Conservation (phyloP, 108 stramenopile genomes). For the Nannochloropsis gaditana region DNA sequence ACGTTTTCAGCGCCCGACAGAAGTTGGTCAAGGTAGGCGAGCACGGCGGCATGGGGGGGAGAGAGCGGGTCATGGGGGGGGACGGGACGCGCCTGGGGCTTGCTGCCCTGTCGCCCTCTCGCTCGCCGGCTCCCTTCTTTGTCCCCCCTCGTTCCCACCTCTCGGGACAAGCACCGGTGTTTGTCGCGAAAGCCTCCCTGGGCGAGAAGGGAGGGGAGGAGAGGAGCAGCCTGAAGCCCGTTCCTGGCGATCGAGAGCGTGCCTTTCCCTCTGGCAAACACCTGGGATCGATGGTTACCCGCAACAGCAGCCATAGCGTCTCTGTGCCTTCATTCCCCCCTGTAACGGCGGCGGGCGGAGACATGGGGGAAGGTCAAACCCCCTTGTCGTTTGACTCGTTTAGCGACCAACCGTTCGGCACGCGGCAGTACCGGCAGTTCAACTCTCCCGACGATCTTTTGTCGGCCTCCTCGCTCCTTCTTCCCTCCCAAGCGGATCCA, state of each 20-base stretch:
- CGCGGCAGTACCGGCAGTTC: no score
- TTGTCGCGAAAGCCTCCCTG: background rate
- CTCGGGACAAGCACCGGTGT: no score
- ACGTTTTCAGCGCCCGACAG: background rate
- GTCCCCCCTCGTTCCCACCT: background rate
- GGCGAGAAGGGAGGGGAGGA: background rate
- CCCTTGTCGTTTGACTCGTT: no score
- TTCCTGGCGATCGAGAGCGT: background rate
- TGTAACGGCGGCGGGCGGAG: no score
- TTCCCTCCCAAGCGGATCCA: background rate
- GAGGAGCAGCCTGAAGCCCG: background rate
- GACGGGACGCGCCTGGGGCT: background rate
- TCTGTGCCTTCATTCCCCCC: background rate
- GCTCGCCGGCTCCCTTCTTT: background rate
- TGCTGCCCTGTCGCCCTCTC: background rate
- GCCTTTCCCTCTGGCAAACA: background rate
- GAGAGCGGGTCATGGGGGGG: background rate
- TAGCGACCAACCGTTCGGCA: no score
- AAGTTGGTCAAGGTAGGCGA: background rate
- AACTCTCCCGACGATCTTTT: background rate
- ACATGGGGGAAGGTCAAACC: no score
- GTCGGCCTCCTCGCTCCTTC: background rate
- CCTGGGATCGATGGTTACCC: background rate
- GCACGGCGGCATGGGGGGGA: background rate
- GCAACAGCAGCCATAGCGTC: background rate